Conservation (phyloP, 495 filamentous ascomycete genomes). For the Podospora didyma region DNA sequence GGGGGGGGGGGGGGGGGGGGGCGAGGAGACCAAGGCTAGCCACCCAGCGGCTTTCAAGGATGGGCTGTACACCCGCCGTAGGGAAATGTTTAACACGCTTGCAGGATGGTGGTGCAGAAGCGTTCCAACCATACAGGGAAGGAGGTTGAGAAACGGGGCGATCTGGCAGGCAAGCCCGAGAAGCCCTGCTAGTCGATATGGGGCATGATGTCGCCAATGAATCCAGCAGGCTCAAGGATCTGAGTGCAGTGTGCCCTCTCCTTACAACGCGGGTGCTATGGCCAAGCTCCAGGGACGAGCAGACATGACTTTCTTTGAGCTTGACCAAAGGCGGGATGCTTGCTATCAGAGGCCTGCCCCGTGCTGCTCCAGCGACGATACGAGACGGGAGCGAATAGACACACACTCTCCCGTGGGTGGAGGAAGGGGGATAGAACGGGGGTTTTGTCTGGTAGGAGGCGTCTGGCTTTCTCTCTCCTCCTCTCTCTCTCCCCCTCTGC, state of each 20-base stretch:
- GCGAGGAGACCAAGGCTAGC: constrained; percentile 36
- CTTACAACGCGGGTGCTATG: constrained; percentile 20
- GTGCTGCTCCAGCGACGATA: background rate
- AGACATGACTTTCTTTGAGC: background rate
- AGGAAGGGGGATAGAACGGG: too few species aligned
- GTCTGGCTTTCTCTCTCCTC: too few species aligned
- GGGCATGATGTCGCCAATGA: constrained; percentile 22
- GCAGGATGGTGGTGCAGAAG: constrained; percentile 41
- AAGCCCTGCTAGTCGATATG: constrained; percentile 28
- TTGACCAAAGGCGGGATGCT: background rate
- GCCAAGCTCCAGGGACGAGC: background rate
- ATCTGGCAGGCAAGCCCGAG: constrained; percentile 36
- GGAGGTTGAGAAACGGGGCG: constrained; percentile 47
- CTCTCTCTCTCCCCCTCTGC: constrained; percentile 15
- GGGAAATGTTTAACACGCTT: constrained; percentile 35
- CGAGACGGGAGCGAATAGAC: background rate
- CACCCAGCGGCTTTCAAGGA: constrained; percentile 35
- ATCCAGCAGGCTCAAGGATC: constrained; percentile 8
- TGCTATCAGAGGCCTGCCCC: background rate
- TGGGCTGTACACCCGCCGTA: constrained; percentile 27
- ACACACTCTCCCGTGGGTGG: too few species aligned
- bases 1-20: background rate
- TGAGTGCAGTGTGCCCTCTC: constrained; percentile 9
- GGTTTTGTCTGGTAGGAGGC: too few species aligned
- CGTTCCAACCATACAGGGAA: constrained; percentile 52